Base-by-base conservation (phyloP, 768 basidiomycete species). In the Solioccasus polychromus region DNA sequence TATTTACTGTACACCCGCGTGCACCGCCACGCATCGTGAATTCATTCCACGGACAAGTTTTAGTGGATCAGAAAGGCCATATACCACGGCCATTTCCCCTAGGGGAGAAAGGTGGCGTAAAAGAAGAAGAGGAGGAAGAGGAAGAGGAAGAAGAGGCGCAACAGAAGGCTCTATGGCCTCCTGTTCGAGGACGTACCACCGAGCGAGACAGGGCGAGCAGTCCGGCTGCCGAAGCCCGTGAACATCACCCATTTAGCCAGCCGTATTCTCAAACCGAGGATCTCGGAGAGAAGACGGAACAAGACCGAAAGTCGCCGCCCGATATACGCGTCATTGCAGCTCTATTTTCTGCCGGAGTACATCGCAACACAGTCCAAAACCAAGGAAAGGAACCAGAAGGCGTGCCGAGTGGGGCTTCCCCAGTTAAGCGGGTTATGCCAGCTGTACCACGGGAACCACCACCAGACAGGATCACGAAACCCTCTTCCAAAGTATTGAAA, bases 21-120 rank as follows among this genome's bases (percentile, higher is more conserved):
- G 57, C 52, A 7, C 61, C 62, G 3, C 61, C 62, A 2, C 61
- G 53, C 8, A 3, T 59, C 8, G 59, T 53, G 17, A 28, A 61
- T 4, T 51, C 48, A 3, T 4, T 63, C 2, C 45, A 35, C 3
- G 53, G 61, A 0, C 47, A 48, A 30, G 52, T 56, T 3, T 35
- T 63, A 34, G 62, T 59, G 6, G 50, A 59, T 34, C 46, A 35
- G 39, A 48, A 35, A 5, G 59, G 56, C 3, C 48, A 37, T 23
- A 43, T 52, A 3, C 61, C 56, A 3, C 48, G 45, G 8, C 5
- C 35, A 10, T 5, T 50, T 35, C 20, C 35, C 42, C 30, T 1
- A 3, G 25, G 19, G 3, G 43, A 31, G 7, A 19, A 34, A 18
- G 31, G 23, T 0, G 24, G 0, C 1, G 10, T 17, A n/a, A 26